Base-by-base conservation (phyloP, 192 early-diverging fungal genomes). In the Coemansia sp. region DNA sequence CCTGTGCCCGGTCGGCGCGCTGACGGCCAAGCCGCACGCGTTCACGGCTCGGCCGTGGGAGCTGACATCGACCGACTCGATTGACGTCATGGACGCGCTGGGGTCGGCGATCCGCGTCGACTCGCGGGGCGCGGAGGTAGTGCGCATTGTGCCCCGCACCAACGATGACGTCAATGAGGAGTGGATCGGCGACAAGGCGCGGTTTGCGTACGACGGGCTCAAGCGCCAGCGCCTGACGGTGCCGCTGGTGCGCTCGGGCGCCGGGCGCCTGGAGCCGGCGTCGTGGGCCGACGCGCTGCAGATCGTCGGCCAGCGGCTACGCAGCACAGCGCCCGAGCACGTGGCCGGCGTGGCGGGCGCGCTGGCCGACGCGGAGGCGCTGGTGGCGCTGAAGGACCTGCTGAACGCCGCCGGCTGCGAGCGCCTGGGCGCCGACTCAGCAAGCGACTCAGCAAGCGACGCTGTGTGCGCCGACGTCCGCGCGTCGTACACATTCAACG, bases 81-180 rank as follows among this genome's bases (percentile, higher is more conserved):
- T 99, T 64, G 97, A 99, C 78, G 94, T 97, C 23, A 73, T 89
- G 52, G 97, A 99, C 73, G 97, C 93, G 34, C 85, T 99, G 62
- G 97, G 97, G 45, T 92, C 88, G 70, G 97, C 92, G 85, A 96
- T 99, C 73, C 92, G 95, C 59, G 84, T 99, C 50, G 97, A 99
- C 78, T 92, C 95, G 18, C 90, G 95, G 45, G 97, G 97, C 69
- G 83, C 93, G 26, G 95, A 99, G 79, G 93, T 99, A 16, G 93
- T 99, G 92, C 91, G 97, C 62, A 87, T 99, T 33, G 76, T 97
- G 11, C 97, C 97, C 33, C 92, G 94, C 37, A 84, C 94, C 64
- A 99, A 99, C 83, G 97, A 99, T 66, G 94, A 91, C n/a, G 84
- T 99, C 75, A 99, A 99, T 80, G 93, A 96, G 80, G 97, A 99